Evolutionary conservation across 345 rosid species (phyloP).

Genomic region (Microthlaspi erraticum): DNA sequence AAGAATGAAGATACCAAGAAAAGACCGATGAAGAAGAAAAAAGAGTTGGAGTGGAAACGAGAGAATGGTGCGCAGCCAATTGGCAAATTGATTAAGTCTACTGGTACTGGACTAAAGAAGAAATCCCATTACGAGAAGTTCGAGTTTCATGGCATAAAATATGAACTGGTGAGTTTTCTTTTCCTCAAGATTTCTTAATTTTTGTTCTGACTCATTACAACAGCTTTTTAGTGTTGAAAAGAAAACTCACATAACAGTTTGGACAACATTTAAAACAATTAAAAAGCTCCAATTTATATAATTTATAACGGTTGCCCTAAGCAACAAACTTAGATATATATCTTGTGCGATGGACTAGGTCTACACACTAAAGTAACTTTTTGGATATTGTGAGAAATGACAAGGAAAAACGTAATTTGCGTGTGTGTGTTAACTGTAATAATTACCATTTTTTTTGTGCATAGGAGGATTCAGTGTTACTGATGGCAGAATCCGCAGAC

Average conservation of each 20-base stretch:
- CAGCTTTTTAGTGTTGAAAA: too few relatives aligned
- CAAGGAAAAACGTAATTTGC: too few relatives aligned
- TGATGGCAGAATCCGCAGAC: slow-evolving; percentile 59
- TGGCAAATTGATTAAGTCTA: not conserved
- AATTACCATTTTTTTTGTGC: not conserved
- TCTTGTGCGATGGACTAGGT: too few relatives aligned
- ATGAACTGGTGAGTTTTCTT: slow-evolving; percentile 27
- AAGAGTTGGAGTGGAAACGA: not conserved
- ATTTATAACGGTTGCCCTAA: too few relatives aligned
- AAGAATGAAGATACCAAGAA: not conserved
- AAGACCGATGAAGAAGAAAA: not conserved
- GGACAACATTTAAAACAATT: too few relatives aligned
- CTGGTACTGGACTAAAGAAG: not conserved
- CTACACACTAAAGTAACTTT: too few relatives aligned
- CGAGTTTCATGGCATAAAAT: not conserved
- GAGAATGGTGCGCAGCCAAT: not conserved
- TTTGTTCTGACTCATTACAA: not conserved
- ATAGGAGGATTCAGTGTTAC: slow-evolving; percentile 82
- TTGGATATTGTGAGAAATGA: too few relatives aligned
- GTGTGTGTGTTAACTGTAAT: too few relatives aligned
- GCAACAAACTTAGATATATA: too few relatives aligned
- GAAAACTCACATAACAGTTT: too few relatives aligned
- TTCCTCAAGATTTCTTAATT: not conserved
- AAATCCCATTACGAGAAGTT: slow-evolving; percentile 22
- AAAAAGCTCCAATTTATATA: too few relatives aligned